Base-by-base conservation (phyloP, 1,284 basidiomycete genomes). In the Ceratobasidium sp. region DNA sequence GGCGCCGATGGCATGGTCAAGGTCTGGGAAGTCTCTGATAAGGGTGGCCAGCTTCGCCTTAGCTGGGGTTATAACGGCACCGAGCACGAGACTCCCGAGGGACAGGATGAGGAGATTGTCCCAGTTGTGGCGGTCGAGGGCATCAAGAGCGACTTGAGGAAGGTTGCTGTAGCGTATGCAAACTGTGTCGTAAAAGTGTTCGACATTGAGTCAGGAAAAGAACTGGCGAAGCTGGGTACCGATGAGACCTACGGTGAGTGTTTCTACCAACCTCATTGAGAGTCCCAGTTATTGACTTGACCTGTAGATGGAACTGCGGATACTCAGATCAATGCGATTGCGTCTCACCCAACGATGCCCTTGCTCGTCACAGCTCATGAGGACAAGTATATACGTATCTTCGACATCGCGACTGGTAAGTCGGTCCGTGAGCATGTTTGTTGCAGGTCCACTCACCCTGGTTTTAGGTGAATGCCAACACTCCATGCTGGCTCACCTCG, bases 1-100 rank as follows among this genome's bases (percentile, higher is more conserved):
- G 92, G 93, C 41, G 93, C 96, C 0, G 96, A 98, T 79, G 96
- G 96, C 14, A 84, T 88, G 0, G 91, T 98, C 77, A 98, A 98
- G 81, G 89, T 98, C 9, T 99, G 97, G 96, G 91, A 93, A 77
- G 89, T 93, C 63, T 87, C 87, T 28, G 87, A 87, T 54, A 74
- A 30, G 23, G 73, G 43, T 18, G 75, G 85, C 14, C 87, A 87
- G 3, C 83, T 94, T 70, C 88, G 84, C 77, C 81, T 94, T 73
- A 91, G 89, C 55, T 96, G 94, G 93, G 89, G 89, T 41, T 95
- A 92, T 82, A 80, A 85, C 75, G 93, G 92, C 8, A 77, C 92
- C 66, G 89, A 89, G 77, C 85, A 82, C 70, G 83, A 85, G 71
- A n/a, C 30, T 41, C 32, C 55, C 5, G 55, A 38, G 11, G 55